A percentile compares a stretch with the other conserved stretches of the same genome.
phyloP scores from a whole-genome alignment of 768 basidiomycete genomes.

The Bullera alba region DNA sequence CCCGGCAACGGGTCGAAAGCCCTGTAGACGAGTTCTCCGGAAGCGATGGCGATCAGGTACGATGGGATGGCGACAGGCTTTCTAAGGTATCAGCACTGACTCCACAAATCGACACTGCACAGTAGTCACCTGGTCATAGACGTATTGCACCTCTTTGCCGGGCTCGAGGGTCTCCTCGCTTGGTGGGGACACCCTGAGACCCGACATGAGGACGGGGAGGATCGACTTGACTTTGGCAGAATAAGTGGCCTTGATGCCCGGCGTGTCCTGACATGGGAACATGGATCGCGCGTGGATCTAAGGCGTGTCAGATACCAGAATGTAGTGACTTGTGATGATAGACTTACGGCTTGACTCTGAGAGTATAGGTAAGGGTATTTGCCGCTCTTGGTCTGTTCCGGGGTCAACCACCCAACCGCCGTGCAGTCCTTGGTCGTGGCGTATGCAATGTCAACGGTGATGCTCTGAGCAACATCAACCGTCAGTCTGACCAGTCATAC shows the following conservation, averaged over 20 bases:
- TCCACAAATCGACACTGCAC: not conserved
- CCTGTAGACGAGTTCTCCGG: conserved; percentile 68
- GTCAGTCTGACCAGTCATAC: not conserved
- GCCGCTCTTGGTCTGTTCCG: conserved; percentile 81
- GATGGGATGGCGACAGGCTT: conserved; percentile 82
- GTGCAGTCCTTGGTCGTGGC: conserved; percentile 65
- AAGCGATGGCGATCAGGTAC: conserved; percentile 86
- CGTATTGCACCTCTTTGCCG: conserved; percentile 71
- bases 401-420: conserved; percentile 80
- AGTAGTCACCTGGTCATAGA: conserved; percentile 61
- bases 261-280: conserved; percentile 78
- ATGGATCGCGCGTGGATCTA: conserved; percentile 72
- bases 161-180: conserved; percentile 64
- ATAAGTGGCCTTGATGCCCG: conserved; percentile 87
- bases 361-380: conserved; percentile 80
- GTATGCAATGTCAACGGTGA: conserved; percentile 57
- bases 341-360: conserved; percentile 66
- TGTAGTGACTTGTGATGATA: not conserved
- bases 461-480: conserved; percentile 44
- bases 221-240: conserved; percentile 66
- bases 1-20: conserved; percentile 57
- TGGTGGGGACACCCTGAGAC: conserved; percentile 69
- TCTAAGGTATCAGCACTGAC: conserved; percentile 8
- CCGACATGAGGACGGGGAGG: conserved; percentile 82
- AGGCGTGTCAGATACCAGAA: not conserved